Conservation (phyloP, 2,329 filamentous ascomycete genomes). For the Pseudogymnoascus sp. region DNA sequence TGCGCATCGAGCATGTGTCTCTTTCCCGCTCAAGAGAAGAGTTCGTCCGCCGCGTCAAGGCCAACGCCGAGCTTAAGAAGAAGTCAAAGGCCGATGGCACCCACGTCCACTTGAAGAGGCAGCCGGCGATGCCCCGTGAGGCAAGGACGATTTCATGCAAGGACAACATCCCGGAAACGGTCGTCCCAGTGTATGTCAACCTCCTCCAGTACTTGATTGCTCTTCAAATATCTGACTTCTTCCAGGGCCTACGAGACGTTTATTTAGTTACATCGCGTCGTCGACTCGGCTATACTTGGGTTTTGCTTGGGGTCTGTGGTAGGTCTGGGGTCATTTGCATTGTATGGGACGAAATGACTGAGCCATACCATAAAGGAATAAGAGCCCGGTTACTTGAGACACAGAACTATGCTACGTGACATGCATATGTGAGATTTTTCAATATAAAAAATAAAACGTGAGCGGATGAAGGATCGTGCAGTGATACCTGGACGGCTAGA, state of each 20-base stretch:
- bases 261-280: constrained; percentile 8
- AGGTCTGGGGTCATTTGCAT: constrained; percentile 7
- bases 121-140: constrained; percentile 69
- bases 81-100: constrained; percentile 85
- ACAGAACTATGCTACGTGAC: neutral
- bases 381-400: constrained; percentile 2
- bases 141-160: constrained; percentile 70
- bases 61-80: constrained; percentile 86
- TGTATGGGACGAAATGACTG: constrained; percentile 2
- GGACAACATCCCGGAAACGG: constrained; percentile 83
- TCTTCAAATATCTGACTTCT: constrained; percentile 85
- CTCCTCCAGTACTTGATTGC: constrained; percentile 56
- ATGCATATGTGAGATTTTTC: neutral
- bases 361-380: constrained; percentile 9
- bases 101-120: constrained; percentile 88
- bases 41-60: constrained; percentile 94
- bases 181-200: constrained; percentile 51
- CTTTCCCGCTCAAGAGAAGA: constrained; percentile 94
- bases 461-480: neutral
- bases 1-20: constrained; percentile 94
- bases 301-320: constrained; percentile 8
- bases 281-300: neutral
- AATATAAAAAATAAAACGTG: neutral
- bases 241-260: constrained; percentile 4
- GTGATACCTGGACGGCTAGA: neutral